Conservation (phyloP, 495 filamentous ascomycete species). For the Lentithecium fluviatile region DNA sequence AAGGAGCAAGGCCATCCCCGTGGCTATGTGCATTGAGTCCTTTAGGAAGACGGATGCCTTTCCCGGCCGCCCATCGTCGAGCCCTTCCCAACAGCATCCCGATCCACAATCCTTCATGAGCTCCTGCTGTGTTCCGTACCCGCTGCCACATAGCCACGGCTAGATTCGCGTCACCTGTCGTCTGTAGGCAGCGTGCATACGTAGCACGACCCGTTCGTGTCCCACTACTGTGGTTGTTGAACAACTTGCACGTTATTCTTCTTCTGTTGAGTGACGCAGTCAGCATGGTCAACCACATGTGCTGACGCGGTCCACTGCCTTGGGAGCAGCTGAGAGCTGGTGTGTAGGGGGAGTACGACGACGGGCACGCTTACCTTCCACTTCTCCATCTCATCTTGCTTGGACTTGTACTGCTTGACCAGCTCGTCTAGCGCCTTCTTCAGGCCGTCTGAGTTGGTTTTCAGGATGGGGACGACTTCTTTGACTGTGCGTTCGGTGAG, state of each 20-base stretch:
- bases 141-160: conserved; percentile 13
- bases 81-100: conserved; percentile 6
- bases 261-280: conserved; percentile 58
- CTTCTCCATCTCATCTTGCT: conserved; percentile 92
- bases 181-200: conserved; percentile 8
- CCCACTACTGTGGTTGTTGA: conserved; percentile 58
- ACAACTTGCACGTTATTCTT: conserved; percentile 99
- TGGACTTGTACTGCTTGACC: conserved; percentile 93
- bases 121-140: conserved; percentile 7
- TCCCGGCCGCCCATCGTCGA: conserved; percentile 1
- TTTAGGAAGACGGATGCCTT: conserved; percentile 10
- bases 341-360: neutral
- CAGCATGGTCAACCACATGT: neutral
- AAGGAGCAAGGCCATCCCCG: neutral
- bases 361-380: conserved; percentile 76
- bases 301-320: neutral
- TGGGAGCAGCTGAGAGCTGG: neutral
- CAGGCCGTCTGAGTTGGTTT: conserved; percentile 92
- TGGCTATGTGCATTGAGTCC: conserved; percentile 18
- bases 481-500: conserved; percentile 88
- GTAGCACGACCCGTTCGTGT: conserved; percentile 22
- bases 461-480: conserved; percentile 85
- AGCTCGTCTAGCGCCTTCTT: conserved; percentile 95
- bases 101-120: conserved; percentile 17
- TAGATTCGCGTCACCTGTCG: neutral